Base-by-base conservation (phyloP, 139 green algal species). In the Mychonastes homosphaera region DNA sequence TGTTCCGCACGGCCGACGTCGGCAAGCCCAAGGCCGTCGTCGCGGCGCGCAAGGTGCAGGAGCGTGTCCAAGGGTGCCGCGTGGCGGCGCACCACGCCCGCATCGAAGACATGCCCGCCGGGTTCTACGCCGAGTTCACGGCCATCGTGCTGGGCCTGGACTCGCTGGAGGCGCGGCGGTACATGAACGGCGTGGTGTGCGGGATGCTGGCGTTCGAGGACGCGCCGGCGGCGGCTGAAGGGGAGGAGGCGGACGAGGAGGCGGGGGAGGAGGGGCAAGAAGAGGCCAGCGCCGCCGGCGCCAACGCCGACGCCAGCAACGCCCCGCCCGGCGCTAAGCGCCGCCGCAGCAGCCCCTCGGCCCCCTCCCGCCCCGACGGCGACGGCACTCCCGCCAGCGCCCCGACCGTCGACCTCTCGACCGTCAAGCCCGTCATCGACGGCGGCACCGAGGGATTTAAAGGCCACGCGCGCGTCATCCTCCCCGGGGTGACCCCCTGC, bases 381-480 rank as follows among this genome's bases (percentile, higher is more conserved):
- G 9, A 61, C 23, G 44, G 18, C 23, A 51, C 44, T 21, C 18
- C 15, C 12, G 26, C 10, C 44, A 15, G 15, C 10, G 12, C 44
- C 44, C 44, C 15, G 15, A n/a, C 10, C 10, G 15, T 24, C 2
- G 77, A 96, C 45, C 65, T 81, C 29, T 26, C 48, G 2, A 96
- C 82, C 10, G 79, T 98, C 49, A 97, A 95, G 75, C 91, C 92
- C 0, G 77, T 99, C 66, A 75, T 99, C 21, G 93, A 99, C 60
- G 93, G 93, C 13, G 93, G 93, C n/a, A 99, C 90, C 18, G 93
- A 99, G 68, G 93, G 93, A 39, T 96, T 98, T 70, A 96, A 95
- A 72, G 93, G 93, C 6, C 92, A 99, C 64, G 86, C 90, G 21
- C 71, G 93, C 28, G 91, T 99, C 53, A 94, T 99, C 46, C 62